Evolutionary conservation across 2,329 filamentous ascomycete genomes (phyloP), one percentile per base, ranked within the genome.

Genomic region (Didymosphaeria variabile): DNA sequence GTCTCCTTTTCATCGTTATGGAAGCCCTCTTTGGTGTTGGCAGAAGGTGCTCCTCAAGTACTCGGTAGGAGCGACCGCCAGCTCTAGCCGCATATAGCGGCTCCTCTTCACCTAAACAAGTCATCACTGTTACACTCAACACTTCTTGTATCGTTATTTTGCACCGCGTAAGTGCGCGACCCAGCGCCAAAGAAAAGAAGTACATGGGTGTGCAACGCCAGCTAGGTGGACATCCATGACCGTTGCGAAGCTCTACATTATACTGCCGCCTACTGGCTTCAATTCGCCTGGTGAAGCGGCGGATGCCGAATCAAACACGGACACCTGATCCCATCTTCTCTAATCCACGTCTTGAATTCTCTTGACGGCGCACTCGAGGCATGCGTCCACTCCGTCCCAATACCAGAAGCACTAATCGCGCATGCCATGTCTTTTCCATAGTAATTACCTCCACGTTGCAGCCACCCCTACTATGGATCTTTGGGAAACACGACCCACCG

Each of bases 171-270:
- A 40, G 47, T 59, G 51, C 10, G 31, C 5, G 17, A 13, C 21
- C 62, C 62, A 62, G 44, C 72, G 64, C 5, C 75, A 74, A 38
- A 66, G 64, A 59, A 69, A 79, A 0, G 34, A 47, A 9, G 60
- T 59, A 5, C 64, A 73, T 13, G 77, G 78, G 56, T 78, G 76
- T 29, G 60, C 34, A 1, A 75, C 62, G 2, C 72, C 67, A 0
- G 77, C 77, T 2, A 80, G 63, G 0, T 69, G 55, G 21, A 80
- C 66, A n/a, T 78, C 72, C 62, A 81, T 77, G 1, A 82, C 74
- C 0, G 79, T 78, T 1, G 67, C 61, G 56, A 81, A 81, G 2
- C 66, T 26, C 19, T 59, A 26, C 61, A 54, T 77, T 61, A 23
- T 70, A 68, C 50, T 76, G 72, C 13, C 59, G 52, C 42, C 63